Evolutionary conservation across 371 early-diverging fungal species (phyloP).

Genomic region (Homolaphlyctis polyrhiza): DNA sequence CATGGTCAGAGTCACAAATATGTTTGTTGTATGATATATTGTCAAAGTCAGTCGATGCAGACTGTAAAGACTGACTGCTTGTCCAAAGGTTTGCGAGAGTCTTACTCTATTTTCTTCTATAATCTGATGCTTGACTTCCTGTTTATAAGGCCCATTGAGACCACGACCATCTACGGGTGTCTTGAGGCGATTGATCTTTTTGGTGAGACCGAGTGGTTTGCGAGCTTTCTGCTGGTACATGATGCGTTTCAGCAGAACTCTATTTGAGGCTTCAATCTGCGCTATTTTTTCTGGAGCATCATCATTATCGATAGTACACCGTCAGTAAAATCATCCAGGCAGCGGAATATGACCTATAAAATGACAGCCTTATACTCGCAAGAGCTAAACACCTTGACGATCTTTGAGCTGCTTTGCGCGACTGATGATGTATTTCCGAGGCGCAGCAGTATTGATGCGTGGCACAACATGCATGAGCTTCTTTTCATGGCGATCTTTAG

Average conservation of each 20-base stretch:
- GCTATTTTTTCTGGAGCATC: not conserved
- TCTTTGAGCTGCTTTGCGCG: not conserved
- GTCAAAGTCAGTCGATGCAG: too few species aligned
- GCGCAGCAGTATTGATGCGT: not conserved
- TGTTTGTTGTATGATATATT: too few species aligned
- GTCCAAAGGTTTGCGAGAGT: too few species aligned
- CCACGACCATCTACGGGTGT: not conserved
- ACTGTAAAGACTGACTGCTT: too few species aligned
- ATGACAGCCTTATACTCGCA: too few species aligned
- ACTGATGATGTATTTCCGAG: not conserved
- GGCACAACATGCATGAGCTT: not conserved
- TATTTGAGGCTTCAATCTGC: not conserved
- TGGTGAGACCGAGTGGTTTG: not conserved
- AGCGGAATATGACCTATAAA: too few species aligned
- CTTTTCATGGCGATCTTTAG: not conserved
- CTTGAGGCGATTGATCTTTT: not conserved
- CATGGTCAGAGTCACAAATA: too few species aligned
- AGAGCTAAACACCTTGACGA: not conserved
- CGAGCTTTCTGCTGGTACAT: not conserved
- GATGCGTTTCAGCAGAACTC: not conserved
- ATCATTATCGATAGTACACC: too few species aligned
- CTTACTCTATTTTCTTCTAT: not conserved
- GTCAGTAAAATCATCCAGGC: too few species aligned
- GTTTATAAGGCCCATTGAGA: not conserved
- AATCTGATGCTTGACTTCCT: not conserved